Percentiles rank a stretch among this genome's conserved stretches.
phyloP scores from a whole-genome alignment of 495 filamentous ascomycete genomes.

The Penicillium canariense region DNA sequence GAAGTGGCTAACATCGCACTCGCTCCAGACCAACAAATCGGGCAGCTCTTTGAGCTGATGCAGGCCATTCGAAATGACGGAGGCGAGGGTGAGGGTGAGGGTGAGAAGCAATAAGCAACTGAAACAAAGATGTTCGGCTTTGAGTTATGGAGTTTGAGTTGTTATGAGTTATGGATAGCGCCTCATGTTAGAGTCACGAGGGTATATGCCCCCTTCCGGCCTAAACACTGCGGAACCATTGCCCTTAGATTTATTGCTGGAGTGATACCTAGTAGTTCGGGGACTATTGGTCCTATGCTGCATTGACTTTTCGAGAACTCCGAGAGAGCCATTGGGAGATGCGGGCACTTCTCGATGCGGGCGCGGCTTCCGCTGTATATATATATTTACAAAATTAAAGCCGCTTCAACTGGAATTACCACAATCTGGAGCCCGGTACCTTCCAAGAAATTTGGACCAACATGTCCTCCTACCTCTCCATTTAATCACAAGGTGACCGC shows the following conservation, averaged over 20 bases:
- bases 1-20: slow-evolving; percentile 7
- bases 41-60: slow-evolving; percentile 93
- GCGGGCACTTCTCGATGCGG: slow-evolving; percentile 16
- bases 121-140: neutral
- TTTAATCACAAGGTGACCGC: too few species aligned
- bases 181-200: too few species aligned
- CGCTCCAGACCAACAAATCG: slow-evolving; percentile 79
- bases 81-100: slow-evolving; percentile 19
- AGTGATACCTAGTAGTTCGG: neutral
- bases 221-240: neutral
- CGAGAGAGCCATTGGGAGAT: slow-evolving; percentile 7
- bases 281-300: neutral
- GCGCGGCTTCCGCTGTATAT: slow-evolving; percentile 9
- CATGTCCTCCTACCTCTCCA: too few species aligned
- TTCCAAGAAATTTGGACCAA: too few species aligned
- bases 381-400: slow-evolving; percentile 19
- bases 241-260: too few species aligned
- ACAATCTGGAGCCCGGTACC: too few species aligned
- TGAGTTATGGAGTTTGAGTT: neutral
- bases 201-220: too few species aligned
- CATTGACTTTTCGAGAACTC: neutral
- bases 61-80: slow-evolving; percentile 62
- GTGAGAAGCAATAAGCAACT: slow-evolving; percentile 8
- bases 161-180: too few species aligned
- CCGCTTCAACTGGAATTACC: neutral